Percentiles rank a stretch among this genome's conserved stretches.
phyloP scores from a whole-genome alignment of 2,329 filamentous ascomycete species.

The Rhinocladiella similis region DNA sequence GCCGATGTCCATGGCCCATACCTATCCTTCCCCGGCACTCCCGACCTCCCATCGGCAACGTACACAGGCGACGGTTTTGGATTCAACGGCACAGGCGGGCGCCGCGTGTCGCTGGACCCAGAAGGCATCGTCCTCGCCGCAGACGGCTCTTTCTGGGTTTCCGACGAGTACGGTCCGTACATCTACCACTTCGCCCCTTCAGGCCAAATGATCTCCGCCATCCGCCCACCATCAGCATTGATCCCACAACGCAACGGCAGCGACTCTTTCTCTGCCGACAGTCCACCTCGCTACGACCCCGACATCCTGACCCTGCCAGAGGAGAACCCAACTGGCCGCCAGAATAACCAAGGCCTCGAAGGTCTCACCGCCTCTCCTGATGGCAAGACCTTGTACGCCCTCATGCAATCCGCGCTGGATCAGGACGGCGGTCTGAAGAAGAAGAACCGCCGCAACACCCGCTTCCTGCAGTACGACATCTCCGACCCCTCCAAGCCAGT shows the following conservation, averaged over 20 bases:
- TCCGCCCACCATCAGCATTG: conserved; percentile 64
- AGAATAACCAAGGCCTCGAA: conserved; percentile 77
- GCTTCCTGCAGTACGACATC: conserved; percentile 66
- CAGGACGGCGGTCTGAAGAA: conserved; percentile 62
- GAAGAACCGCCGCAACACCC: conserved; percentile 56
- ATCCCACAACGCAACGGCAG: conserved; percentile 64
- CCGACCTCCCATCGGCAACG: conserved; percentile 61
- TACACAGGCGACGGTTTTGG: conserved; percentile 70
- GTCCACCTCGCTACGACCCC: conserved; percentile 61
- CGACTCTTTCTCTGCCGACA: conserved; percentile 64
- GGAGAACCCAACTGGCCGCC: conserved; percentile 61
- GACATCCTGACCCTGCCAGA: conserved; percentile 52
- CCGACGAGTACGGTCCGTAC: conserved; percentile 71
- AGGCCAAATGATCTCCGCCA: conserved; percentile 63
- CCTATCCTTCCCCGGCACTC: conserved; percentile 58
- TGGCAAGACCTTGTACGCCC: conserved; percentile 62
- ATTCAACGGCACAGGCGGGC: conserved; percentile 58
- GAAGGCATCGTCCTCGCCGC: conserved; percentile 65
- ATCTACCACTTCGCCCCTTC: conserved; percentile 63
- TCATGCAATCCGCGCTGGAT: conserved; percentile 65
- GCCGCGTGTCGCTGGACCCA: conserved; percentile 61
- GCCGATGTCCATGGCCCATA: conserved; percentile 53
- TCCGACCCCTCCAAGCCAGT: conserved; percentile 40
- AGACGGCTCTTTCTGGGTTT: conserved; percentile 67
- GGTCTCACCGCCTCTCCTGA: conserved; percentile 64